Conservation (phyloP, 2,329 filamentous ascomycete species). For the Alternaria atra region DNA sequence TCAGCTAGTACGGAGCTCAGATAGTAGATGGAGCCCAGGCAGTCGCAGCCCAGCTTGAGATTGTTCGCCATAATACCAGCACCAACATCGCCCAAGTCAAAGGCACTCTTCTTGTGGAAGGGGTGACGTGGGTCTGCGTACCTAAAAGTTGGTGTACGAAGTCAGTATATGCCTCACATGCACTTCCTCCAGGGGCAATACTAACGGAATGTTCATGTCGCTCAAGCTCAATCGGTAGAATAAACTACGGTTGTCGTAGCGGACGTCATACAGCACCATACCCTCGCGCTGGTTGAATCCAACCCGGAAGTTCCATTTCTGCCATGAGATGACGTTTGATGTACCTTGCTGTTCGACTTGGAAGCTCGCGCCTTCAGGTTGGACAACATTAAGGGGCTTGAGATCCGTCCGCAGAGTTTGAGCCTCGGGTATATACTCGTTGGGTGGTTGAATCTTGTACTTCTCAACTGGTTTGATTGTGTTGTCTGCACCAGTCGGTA, state of each 20-base stretch:
- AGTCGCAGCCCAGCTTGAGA: conserved; percentile 74
- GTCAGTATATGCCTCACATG: not conserved
- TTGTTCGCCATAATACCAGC: conserved; percentile 75
- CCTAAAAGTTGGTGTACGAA: not conserved
- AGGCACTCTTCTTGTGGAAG: conserved; percentile 71
- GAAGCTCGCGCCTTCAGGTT: conserved; percentile 72
- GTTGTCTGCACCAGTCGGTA: conserved; percentile 73
- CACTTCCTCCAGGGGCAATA: not conserved
- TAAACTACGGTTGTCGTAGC: conserved; percentile 69
- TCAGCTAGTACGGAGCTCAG: conserved; percentile 67
- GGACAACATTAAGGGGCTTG: conserved; percentile 70
- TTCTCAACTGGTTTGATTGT: conserved; percentile 64
- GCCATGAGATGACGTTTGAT: conserved; percentile 68
- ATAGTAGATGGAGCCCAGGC: conserved; percentile 75
- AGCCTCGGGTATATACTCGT: conserved; percentile 73
- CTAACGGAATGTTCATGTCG: conserved; percentile 69
- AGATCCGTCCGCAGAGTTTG: conserved; percentile 68
- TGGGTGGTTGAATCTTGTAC: conserved; percentile 66
- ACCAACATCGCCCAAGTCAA: conserved; percentile 73
- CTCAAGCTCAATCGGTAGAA: conserved; percentile 73
- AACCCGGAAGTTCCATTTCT: conserved; percentile 76
- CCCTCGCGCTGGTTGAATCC: conserved; percentile 75
- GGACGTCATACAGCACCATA: conserved; percentile 72
- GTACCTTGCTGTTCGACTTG: conserved; percentile 61
- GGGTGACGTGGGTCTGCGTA: conserved; percentile 72